Evolutionary conservation across 805 yeast species (phyloP).

Genomic region (Spathaspora passalidarum): DNA sequence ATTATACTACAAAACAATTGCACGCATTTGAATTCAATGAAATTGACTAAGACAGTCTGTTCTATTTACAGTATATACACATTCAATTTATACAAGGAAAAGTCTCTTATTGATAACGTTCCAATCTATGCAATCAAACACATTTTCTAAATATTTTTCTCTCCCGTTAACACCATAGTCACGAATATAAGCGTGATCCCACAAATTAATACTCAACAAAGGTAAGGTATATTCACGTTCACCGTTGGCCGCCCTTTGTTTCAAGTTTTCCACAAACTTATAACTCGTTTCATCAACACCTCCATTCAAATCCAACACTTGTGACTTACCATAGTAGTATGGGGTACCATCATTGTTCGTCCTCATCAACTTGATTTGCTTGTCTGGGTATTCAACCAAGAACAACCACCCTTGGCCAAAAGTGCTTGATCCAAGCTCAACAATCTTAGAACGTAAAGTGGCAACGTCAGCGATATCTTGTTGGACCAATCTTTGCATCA

Average conservation of each 20-base stretch:
- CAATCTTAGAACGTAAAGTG: conserved; percentile 47
- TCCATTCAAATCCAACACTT: conserved; percentile 72
- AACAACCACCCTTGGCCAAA: conserved; percentile 77
- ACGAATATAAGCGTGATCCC: conserved; percentile 85
- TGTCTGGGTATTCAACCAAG: conserved; percentile 62
- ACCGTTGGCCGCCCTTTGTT: conserved; percentile 35
- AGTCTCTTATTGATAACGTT: conserved; percentile 56
- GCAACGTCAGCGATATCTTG: conserved; percentile 41
- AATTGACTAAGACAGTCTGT: conserved; percentile 1
- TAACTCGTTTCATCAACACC: conserved; percentile 58
- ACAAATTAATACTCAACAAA: conserved; percentile 71
- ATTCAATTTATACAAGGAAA: conserved; percentile 28
- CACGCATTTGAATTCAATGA: conserved; percentile 21
- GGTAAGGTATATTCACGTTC: conserved; percentile 68
- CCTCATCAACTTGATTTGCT: conserved; percentile 50
- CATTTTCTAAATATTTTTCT: conserved; percentile 64
- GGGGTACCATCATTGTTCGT: conserved; percentile 80
- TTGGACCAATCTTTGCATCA: conserved; percentile 36
- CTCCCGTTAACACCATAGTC: conserved; percentile 85
- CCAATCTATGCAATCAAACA: conserved; percentile 86
- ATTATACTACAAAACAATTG: conserved; percentile 17
- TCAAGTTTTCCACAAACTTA: conserved; percentile 42
- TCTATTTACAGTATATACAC: conserved; percentile 1
- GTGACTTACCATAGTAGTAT: conserved; percentile 65
- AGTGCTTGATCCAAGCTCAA: conserved; percentile 48